A percentile compares a stretch with the other conserved stretches of the same genome.
phyloP scores from a whole-genome alignment of 2,329 filamentous ascomycete species.

The Colletotrichum endophyticum region DNA sequence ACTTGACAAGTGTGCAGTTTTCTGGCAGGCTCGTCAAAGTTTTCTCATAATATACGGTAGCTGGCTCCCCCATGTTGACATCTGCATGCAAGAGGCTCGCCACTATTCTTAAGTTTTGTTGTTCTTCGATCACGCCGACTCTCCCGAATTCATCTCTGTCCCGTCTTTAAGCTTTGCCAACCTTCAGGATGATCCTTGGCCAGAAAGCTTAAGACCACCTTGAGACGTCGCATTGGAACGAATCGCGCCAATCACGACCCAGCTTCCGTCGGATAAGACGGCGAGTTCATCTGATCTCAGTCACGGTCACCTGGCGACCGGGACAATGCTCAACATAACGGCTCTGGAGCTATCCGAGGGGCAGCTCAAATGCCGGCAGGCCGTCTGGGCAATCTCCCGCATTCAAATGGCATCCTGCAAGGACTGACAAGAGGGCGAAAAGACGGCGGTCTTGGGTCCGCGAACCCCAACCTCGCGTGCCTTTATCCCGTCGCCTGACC shows the following conservation, averaged over 20 bases:
- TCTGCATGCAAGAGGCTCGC: not conserved
- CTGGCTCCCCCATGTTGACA: not conserved
- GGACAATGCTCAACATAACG: not conserved
- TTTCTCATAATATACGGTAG: not conserved
- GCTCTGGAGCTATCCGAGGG: not conserved
- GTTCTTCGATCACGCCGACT: not conserved
- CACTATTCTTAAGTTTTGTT: not conserved
- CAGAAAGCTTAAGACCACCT: not conserved
- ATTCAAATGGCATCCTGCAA: not conserved
- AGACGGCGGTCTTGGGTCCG: not conserved
- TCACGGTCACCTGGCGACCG: not conserved
- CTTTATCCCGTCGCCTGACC: not conserved
- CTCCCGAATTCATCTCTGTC: not conserved
- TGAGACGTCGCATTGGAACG: not conserved
- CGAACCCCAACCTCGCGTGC: not conserved
- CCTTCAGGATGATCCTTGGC: not conserved
- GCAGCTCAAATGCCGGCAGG: not conserved
- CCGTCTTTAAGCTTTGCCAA: not conserved
- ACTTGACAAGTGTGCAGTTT: not conserved
- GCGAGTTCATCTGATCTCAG: conserved; percentile 14
- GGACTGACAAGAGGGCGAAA: not conserved
- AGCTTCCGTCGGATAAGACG: not conserved
- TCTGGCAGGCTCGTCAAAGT: not conserved
- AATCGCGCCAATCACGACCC: conserved; percentile 1
- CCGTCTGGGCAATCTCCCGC: not conserved